Conservation (phyloP, 768 basidiomycete genomes). For the Tylopilus sp. region DNA sequence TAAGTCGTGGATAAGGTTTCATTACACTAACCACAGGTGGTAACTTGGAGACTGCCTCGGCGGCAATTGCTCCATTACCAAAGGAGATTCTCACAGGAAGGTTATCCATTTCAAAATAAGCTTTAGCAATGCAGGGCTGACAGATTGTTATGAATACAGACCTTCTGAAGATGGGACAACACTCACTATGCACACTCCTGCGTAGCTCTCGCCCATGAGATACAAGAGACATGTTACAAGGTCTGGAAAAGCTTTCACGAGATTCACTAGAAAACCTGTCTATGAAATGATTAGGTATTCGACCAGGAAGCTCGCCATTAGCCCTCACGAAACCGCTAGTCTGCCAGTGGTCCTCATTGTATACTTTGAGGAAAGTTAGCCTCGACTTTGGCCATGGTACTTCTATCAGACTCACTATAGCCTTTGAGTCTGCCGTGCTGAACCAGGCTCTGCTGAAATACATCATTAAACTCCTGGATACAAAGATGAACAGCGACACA, state of each 20-base stretch:
- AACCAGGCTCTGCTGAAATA: slow-evolving; percentile 52
- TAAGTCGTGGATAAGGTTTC: slow-evolving; percentile 39
- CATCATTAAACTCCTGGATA: neutral
- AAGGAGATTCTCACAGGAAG: slow-evolving; percentile 73
- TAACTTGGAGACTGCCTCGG: slow-evolving; percentile 46
- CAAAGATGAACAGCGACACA: slow-evolving; percentile 16
- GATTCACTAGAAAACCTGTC: slow-evolving; percentile 69
- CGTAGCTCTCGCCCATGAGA: slow-evolving; percentile 71
- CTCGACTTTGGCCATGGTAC: neutral
- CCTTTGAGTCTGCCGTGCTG: slow-evolving; percentile 57
- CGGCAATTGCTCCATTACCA: slow-evolving; percentile 62
- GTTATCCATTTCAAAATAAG: slow-evolving; percentile 57
- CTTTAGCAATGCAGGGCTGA: slow-evolving; percentile 72
- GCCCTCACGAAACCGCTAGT: slow-evolving; percentile 46
- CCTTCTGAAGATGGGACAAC: neutral
- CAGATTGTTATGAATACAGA: neutral
- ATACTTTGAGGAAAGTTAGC: slow-evolving; percentile 35
- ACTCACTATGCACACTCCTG: slow-evolving; percentile 64
- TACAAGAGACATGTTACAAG: slow-evolving; percentile 63
- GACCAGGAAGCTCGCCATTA: neutral
- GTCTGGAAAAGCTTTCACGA: slow-evolving; percentile 71
- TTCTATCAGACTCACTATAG: slow-evolving; percentile 41
- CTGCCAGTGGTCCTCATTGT: slow-evolving; percentile 63
- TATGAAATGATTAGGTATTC: slow-evolving; percentile 23
- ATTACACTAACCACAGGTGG: slow-evolving; percentile 58